Evolutionary conservation across 257 asterid genomes (phyloP).

Genomic region (Eustoma russellianum): DNA sequence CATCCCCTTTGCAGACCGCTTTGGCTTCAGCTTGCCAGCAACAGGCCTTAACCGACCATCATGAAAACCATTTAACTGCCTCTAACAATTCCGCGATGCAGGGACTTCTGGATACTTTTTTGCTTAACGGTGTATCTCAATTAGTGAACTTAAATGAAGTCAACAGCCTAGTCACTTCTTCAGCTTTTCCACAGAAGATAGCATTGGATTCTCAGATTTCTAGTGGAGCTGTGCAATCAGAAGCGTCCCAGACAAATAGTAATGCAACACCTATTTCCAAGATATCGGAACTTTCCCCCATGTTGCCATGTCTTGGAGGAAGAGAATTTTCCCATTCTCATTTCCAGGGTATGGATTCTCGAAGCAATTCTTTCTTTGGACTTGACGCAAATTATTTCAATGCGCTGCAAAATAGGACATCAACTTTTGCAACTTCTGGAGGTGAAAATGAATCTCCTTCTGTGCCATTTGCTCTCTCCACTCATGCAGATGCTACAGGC

Average conservation of each 20-base stretch:
- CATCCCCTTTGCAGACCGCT: slow-evolving; percentile 37
- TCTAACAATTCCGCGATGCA: slow-evolving; percentile 49
- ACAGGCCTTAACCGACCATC: slow-evolving; percentile 43
- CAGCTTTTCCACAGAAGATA: slow-evolving; percentile 58
- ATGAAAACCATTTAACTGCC: slow-evolving; percentile 38
- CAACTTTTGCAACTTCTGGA: slow-evolving; percentile 33
- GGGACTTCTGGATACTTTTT: slow-evolving; percentile 52
- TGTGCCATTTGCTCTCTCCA: slow-evolving; percentile 44
- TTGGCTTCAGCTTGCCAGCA: slow-evolving; percentile 46
- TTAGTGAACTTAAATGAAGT: slow-evolving; percentile 36
- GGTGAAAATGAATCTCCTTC: slow-evolving; percentile 42
- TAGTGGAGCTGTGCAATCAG: slow-evolving; percentile 47
- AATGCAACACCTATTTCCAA: slow-evolving; percentile 35
- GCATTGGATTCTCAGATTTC: slow-evolving; percentile 65
- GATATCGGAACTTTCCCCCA: slow-evolving; percentile 53
- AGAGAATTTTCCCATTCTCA: slow-evolving; percentile 53
- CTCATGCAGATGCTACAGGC: slow-evolving; percentile 42
- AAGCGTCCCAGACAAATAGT: slow-evolving; percentile 48
- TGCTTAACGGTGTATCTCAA: slow-evolving; percentile 50
- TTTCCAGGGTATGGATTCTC: slow-evolving; percentile 46
- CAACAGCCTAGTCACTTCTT: slow-evolving; percentile 40
- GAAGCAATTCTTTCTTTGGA: slow-evolving; percentile 51
- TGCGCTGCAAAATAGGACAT: slow-evolving; percentile 36
- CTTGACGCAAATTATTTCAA: slow-evolving; percentile 37
- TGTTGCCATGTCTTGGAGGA: slow-evolving; percentile 59